phyloP scores from a whole-genome alignment of 2,329 filamentous ascomycete species.

The Biscogniauxia mediterranea region DNA sequence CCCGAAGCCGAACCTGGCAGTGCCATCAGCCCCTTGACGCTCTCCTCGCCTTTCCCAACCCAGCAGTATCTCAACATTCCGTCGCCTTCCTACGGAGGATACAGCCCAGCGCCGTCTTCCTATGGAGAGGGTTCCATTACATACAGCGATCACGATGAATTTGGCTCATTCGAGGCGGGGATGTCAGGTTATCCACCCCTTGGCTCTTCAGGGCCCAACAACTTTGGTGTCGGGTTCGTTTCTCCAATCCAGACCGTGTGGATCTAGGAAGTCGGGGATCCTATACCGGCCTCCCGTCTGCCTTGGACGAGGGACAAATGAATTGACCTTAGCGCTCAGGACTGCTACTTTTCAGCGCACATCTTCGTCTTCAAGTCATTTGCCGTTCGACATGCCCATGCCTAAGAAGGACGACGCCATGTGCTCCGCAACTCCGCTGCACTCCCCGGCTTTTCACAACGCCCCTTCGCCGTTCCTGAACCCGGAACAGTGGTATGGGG shows the following conservation, averaged over 20 bases:
- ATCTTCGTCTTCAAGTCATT: conserved; percentile 40
- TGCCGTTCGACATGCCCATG: conserved; percentile 42
- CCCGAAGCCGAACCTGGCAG: conserved; percentile 45
- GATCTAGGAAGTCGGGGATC: conserved; percentile 48
- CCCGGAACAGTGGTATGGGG: conserved; percentile 42
- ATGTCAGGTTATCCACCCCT: conserved; percentile 47
- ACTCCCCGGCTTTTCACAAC: conserved; percentile 37
- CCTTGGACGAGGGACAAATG: conserved; percentile 41
- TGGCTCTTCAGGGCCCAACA: conserved; percentile 40
- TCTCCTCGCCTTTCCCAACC: conserved; percentile 54
- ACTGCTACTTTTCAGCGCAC: conserved; percentile 34
- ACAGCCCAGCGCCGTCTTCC: conserved; percentile 62
- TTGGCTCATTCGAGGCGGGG: conserved; percentile 46
- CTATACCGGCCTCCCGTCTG: conserved; percentile 41
- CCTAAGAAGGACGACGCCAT: conserved; percentile 21
- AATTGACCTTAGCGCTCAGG: conserved; percentile 57
- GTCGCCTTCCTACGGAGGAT: conserved; percentile 59
- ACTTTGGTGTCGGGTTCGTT: conserved; percentile 59
- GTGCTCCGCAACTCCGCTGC: conserved; percentile 24
- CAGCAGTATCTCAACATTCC: conserved; percentile 62
- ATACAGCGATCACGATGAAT: conserved; percentile 63
- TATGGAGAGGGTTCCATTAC: conserved; percentile 60
- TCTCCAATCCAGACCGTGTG: conserved; percentile 61
- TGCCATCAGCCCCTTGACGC: conserved; percentile 53
- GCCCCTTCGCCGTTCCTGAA: conserved; percentile 46